Conservation (phyloP, 192 early-diverging fungal species). For the Umbelopsis vinacea region DNA sequence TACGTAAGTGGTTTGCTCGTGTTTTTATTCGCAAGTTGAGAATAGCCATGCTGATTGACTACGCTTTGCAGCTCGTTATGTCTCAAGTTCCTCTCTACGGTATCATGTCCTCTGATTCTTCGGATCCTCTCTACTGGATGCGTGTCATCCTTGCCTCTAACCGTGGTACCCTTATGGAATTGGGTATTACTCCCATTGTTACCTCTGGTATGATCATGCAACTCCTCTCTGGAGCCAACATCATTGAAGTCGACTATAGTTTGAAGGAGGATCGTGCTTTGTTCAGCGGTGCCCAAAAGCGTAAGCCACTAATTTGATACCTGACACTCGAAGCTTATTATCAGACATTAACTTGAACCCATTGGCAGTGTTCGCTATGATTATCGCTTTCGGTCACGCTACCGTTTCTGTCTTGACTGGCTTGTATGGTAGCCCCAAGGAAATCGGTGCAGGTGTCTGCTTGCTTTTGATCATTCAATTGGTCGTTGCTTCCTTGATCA, state of each 20-base stretch:
- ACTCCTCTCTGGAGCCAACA: constrained; percentile 95
- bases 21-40: not conserved
- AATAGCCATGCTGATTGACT: not conserved
- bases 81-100: constrained; percentile 99
- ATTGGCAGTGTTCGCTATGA: constrained; percentile 90
- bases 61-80: constrained; percentile 71
- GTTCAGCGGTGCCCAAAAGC: constrained; percentile 99
- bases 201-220: constrained; percentile 99
- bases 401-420: constrained; percentile 98
- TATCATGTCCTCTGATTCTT: constrained; percentile 99
- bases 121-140: constrained; percentile 99
- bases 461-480: constrained; percentile 96
- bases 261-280: constrained; percentile 98
- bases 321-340: not conserved
- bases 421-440: constrained; percentile 95
- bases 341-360: not conserved
- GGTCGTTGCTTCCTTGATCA: constrained; percentile 95
- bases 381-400: constrained; percentile 98
- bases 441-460: constrained; percentile 96
- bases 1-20: constrained; percentile 56
- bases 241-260: constrained; percentile 99
- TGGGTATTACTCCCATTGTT: constrained; percentile 99
- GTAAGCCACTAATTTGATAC: constrained; percentile 40
- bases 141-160: constrained; percentile 99
- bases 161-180: constrained; percentile 99